phyloP scores from a whole-genome alignment of 768 basidiomycete genomes.

The Infundibulicybe gibba region DNA sequence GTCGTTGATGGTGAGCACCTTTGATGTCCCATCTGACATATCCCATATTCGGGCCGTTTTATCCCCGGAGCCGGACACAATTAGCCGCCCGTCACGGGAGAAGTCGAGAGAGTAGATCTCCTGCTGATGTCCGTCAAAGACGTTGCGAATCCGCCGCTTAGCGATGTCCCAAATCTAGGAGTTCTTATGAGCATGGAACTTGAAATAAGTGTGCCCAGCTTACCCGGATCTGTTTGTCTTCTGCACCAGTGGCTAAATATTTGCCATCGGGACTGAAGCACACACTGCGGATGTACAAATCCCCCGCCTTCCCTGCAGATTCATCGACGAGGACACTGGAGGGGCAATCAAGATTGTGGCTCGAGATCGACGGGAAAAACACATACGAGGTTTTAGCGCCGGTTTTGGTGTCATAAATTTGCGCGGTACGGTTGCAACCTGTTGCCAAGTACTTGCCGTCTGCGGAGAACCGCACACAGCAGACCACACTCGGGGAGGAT shows the following conservation, averaged over 20 bases:
- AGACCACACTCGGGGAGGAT: constrained; percentile 42
- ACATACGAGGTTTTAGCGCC: constrained; percentile 81
- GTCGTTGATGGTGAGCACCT: constrained; percentile 47
- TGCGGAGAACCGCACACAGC: constrained; percentile 91
- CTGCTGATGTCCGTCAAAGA: constrained; percentile 87
- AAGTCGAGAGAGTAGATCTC: constrained; percentile 96
- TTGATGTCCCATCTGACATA: constrained; percentile 32
- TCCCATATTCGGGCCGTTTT: constrained; percentile 48
- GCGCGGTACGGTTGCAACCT: constrained; percentile 93
- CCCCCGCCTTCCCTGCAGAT: constrained; percentile 64
- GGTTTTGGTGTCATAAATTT: constrained; percentile 92
- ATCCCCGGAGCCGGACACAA: constrained; percentile 88
- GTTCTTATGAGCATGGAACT: neutral
- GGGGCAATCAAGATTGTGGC: neutral
- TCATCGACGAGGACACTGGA: constrained; percentile 76
- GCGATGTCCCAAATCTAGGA: constrained; percentile 88
- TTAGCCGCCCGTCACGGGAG: constrained; percentile 77
- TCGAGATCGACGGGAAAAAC: constrained; percentile 3
- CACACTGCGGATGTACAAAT: constrained; percentile 91
- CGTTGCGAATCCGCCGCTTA: constrained; percentile 70
- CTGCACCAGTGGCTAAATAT: constrained; percentile 87
- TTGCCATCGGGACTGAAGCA: constrained; percentile 91
- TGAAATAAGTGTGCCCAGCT: constrained; percentile 15
- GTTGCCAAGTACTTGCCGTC: constrained; percentile 94
- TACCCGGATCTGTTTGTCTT: constrained; percentile 87